These are phyloP conservation scores for Cronartium quercuum DNA, from an alignment of 1,284 basidiomycete genomes.

Conservation along the genomic window DNA sequence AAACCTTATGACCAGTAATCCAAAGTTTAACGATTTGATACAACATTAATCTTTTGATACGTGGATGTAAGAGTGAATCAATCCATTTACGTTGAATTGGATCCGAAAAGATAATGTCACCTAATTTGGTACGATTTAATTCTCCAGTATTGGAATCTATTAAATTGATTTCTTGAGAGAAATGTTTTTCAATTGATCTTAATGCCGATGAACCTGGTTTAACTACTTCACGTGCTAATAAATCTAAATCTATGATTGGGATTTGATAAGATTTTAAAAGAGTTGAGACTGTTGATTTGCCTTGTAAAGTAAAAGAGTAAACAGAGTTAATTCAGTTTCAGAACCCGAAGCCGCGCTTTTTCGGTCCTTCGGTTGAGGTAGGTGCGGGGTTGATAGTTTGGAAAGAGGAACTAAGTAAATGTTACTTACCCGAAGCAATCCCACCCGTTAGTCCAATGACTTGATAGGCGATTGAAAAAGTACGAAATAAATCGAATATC, in stretches of 20 bases:
- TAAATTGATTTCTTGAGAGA: slow-evolving; percentile 62
- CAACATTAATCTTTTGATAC: slow-evolving; percentile 70
- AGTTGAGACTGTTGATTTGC: slow-evolving; percentile 79
- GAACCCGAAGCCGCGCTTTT: background rate
- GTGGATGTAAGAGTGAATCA: slow-evolving; percentile 83
- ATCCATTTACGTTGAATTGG: slow-evolving; percentile 64
- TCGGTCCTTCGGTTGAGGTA: background rate
- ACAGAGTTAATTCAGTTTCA: background rate
- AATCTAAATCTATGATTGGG: slow-evolving; percentile 85
- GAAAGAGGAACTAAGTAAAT: too few species aligned
- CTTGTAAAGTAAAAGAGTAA: slow-evolving; percentile 36
- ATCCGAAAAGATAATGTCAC: slow-evolving; percentile 76
- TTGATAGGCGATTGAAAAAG: too few species aligned
- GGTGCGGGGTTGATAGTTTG: too few species aligned
- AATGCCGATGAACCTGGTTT: slow-evolving; percentile 74
- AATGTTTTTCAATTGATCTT: slow-evolving; percentile 56
- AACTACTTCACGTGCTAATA: slow-evolving; percentile 80
- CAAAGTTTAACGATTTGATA: slow-evolving; percentile 65
- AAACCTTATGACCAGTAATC: slow-evolving; percentile 68
- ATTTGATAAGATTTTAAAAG: slow-evolving; percentile 62
- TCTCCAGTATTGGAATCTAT: slow-evolving; percentile 61
- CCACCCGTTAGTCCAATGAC: slow-evolving; percentile 94
- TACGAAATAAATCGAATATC: too few species aligned
- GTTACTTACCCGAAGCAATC: slow-evolving; percentile 71
- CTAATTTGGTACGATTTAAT: slow-evolving; percentile 76